Percentiles rank a stretch among this genome's conserved stretches.
These are phyloP conservation scores for Microcos paniculata DNA, from an alignment of 345 rosid species.

Conservation along the genomic window DNA sequence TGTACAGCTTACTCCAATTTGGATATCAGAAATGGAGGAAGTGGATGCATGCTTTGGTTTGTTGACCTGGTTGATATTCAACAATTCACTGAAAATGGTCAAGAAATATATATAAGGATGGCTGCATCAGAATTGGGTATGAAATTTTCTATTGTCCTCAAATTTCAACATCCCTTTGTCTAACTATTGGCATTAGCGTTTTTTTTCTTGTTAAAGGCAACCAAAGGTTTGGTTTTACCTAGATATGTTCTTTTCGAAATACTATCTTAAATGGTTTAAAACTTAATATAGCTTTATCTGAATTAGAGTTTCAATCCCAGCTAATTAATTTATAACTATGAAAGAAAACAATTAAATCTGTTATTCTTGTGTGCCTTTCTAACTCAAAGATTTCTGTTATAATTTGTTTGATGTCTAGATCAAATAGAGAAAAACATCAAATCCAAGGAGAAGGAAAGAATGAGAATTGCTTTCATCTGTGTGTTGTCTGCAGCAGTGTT, in stretches of 20 bases:
- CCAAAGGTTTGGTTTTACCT: background rate
- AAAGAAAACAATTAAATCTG: background rate
- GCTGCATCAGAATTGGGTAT: slow-evolving; percentile 38
- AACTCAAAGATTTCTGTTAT: background rate
- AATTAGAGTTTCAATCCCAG: background rate
- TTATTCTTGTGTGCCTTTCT: background rate
- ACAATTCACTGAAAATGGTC: slow-evolving; percentile 29
- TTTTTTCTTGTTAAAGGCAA: background rate
- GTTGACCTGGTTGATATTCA: slow-evolving; percentile 40
- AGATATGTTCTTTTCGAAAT: background rate
- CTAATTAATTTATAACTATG: background rate
- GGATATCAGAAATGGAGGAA: slow-evolving; percentile 35
- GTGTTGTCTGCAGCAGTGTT: slow-evolving; percentile 11
- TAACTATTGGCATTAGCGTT: background rate
- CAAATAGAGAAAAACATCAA: background rate
- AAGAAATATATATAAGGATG: slow-evolving; percentile 39
- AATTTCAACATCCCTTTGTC: background rate
- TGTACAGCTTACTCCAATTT: slow-evolving; percentile 49
- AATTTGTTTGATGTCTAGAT: background rate
- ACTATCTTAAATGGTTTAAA: background rate
- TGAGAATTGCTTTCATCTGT: background rate
- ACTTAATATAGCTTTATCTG: background rate
- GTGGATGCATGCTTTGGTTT: slow-evolving; percentile 51
- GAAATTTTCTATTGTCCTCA: background rate
- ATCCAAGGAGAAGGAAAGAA: background rate